Evolutionary conservation across 2,329 filamentous ascomycete genomes (phyloP).

Genomic region (Canariomyces notabilis): DNA sequence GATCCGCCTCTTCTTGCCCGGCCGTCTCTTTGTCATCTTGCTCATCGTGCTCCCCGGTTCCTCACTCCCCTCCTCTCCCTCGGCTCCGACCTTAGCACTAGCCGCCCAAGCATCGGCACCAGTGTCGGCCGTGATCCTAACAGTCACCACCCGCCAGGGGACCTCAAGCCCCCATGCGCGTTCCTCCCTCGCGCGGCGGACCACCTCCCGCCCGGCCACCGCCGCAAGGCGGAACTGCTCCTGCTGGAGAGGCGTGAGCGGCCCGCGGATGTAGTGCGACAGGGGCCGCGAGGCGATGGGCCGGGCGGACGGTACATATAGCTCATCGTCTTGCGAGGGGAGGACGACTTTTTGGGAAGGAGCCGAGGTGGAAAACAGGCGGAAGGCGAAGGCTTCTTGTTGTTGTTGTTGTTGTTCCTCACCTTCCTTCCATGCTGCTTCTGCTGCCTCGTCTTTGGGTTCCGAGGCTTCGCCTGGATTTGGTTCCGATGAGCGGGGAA

Average conservation of each 20-base stretch:
- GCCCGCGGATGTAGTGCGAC: conserved; percentile 45
- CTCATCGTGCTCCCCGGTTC: not conserved
- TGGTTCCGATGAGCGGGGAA: no score
- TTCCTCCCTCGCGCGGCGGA: conserved; percentile 34
- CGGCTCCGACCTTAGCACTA: not conserved
- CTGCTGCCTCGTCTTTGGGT: conserved; percentile 15
- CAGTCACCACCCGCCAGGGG: conserved; percentile 51
- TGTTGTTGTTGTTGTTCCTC: conserved; percentile 19
- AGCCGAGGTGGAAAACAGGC: conserved; percentile 47
- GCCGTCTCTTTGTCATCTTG: conserved; percentile 35
- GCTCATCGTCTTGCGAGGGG: conserved; percentile 36
- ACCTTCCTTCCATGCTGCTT: no score
- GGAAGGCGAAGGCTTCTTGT: conserved; percentile 47
- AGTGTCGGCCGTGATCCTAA: conserved; percentile 34
- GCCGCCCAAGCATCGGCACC: not conserved
- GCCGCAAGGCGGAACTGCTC: conserved; percentile 42
- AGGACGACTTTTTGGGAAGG: conserved; percentile 45
- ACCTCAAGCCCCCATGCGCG: conserved; percentile 55
- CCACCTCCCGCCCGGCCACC: conserved; percentile 49
- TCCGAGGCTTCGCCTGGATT: no score
- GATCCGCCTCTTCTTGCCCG: conserved; percentile 56
- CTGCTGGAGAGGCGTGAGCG: conserved; percentile 34
- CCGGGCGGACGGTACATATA: conserved; percentile 31
- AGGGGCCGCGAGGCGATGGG: conserved; percentile 40
- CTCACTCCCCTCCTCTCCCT: conserved; percentile 1